These are phyloP conservation scores for Microbotryomycetes sp. DNA, from an alignment of 1,284 basidiomycete species.

Conservation along the genomic window DNA sequence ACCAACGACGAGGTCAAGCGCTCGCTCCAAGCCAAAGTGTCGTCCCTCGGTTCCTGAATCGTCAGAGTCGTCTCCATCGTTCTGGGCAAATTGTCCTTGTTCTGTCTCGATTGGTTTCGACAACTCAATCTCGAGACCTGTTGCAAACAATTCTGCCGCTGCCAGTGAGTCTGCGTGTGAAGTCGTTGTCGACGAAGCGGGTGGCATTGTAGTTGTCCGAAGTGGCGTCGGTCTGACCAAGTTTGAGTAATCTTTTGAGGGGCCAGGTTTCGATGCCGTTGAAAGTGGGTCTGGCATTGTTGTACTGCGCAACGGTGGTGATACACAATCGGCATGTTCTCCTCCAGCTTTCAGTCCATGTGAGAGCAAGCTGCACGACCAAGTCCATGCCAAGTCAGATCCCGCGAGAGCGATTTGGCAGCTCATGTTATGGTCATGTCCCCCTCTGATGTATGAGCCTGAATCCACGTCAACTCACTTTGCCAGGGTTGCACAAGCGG, in stretches of 20 bases:
- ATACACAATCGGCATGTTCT: neutral
- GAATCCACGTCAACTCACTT: constrained; percentile 15
- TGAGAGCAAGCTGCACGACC: constrained; percentile 6
- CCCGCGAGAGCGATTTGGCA: constrained; percentile 2
- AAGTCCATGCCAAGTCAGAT: neutral
- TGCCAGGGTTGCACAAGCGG: constrained; percentile 31
- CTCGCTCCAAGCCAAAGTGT: constrained; percentile 12
- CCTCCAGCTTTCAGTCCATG: neutral
- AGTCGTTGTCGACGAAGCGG: constrained; percentile 2
- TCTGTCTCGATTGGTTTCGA: constrained; percentile 13
- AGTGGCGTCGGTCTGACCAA: neutral
- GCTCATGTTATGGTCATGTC: neutral
- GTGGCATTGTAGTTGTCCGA: constrained; percentile 2
- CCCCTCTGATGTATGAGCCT: neutral
- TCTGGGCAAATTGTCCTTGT: neutral
- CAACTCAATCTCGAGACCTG: constrained; percentile 20
- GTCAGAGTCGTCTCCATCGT: neutral
- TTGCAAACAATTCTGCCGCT: constrained; percentile 15
- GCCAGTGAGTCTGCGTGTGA: constrained; percentile 6
- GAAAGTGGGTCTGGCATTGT: neutral
- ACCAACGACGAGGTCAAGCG: constrained; percentile 25
- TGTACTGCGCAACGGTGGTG: neutral
- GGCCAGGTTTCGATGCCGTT: neutral
- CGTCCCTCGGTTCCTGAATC: constrained; percentile 22
- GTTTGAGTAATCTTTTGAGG: neutral